A percentile compares a stretch with the other conserved stretches of the same genome.
Conservation (phyloP, 2,329 filamentous ascomycete species). For the Aspergillus versicolor region DNA sequence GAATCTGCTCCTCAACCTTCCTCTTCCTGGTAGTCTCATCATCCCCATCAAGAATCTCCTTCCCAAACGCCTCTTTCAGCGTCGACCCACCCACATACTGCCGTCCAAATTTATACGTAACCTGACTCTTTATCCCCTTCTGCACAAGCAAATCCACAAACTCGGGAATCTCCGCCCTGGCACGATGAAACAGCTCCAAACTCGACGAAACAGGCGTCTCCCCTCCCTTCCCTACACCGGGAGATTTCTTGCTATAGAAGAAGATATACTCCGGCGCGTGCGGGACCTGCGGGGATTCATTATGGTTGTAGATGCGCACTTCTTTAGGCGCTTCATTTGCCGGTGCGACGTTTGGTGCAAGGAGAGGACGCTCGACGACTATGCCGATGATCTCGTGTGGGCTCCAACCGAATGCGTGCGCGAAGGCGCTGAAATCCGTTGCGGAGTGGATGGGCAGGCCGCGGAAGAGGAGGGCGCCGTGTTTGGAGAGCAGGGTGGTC, state of each 20-base stretch:
- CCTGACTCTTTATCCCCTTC: slow-evolving; percentile 47
- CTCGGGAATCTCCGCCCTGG: slow-evolving; percentile 48
- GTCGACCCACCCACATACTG: slow-evolving; percentile 51
- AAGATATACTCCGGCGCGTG: slow-evolving; percentile 55
- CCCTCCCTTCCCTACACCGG: slow-evolving; percentile 27
- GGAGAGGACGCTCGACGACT: slow-evolving; percentile 46
- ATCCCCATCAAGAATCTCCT: slow-evolving; percentile 47
- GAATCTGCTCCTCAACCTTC: slow-evolving; percentile 53
- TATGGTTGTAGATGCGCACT: slow-evolving; percentile 52
- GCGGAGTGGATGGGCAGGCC: slow-evolving; percentile 46
- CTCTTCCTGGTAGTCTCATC: slow-evolving; percentile 40
- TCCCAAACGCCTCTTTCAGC: slow-evolving; percentile 49
- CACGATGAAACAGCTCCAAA: slow-evolving; percentile 48
- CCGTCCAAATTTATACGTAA: slow-evolving; percentile 44
- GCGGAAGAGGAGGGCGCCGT: slow-evolving; percentile 50
- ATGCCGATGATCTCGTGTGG: slow-evolving; percentile 55
- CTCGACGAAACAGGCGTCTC: slow-evolving; percentile 52
- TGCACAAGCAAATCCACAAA: slow-evolving; percentile 45
- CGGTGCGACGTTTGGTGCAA: slow-evolving; percentile 47
- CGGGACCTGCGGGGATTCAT: slow-evolving; percentile 53
- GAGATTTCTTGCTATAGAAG: slow-evolving; percentile 47
- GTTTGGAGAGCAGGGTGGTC: slow-evolving; percentile 44
- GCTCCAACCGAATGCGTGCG: slow-evolving; percentile 49
- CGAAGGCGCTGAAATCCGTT: slow-evolving; percentile 50
- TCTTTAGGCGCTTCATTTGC: slow-evolving; percentile 52